Base-by-base conservation (phyloP, 768 basidiomycete species). In the Lentinula guzmanii region DNA sequence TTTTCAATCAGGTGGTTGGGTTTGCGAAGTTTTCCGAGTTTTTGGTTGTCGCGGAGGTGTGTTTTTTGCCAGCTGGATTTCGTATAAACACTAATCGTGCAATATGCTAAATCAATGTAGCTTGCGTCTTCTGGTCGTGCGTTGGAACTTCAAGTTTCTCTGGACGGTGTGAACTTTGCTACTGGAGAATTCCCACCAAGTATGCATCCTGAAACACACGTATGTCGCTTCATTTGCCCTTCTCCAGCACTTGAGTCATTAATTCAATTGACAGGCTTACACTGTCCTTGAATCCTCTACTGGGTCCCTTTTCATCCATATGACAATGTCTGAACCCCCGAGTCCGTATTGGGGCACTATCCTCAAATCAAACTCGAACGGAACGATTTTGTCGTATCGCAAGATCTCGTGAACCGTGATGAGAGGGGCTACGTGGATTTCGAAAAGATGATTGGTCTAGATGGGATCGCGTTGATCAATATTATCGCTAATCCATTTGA, bases 21-120 rank as follows among this genome's bases (percentile, higher is more conserved):
- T 98, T 95, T 76, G 89, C 97, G 0, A 95, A 94, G 75, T 99
- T 99, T 73, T 93, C 93, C 0, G 93, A 99, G 76, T 99, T 91
- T 71, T 80, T 98, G 70, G 86, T 98, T 50, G 96, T 98, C 34
- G 97, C 96, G 24, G 89, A 95, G 82, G 93, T 97, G 45, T 57
- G 86, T 68, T 2, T 5, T 24, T 24, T 24, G 24, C 24, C 3
- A 24, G 1, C 24, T 24, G 24, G 24, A 24, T 24, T 24, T 24
- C 24, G 24, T 24, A 2, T 24, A 24, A 24, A 24, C 3, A 0
- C 24, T 24, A 24, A 24, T 24, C 24, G 24, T 24, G 24, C 24
- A 24, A 24, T 24, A 24, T 24, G 24, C 24, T 2, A 62, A 42
- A 15, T 15, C 41, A 7, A 37, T 61, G 4, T 62, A 87, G 86